Evolutionary conservation across 2,329 filamentous ascomycete species (phyloP).

Genomic region (Verticillium zaregamsianum): DNA sequence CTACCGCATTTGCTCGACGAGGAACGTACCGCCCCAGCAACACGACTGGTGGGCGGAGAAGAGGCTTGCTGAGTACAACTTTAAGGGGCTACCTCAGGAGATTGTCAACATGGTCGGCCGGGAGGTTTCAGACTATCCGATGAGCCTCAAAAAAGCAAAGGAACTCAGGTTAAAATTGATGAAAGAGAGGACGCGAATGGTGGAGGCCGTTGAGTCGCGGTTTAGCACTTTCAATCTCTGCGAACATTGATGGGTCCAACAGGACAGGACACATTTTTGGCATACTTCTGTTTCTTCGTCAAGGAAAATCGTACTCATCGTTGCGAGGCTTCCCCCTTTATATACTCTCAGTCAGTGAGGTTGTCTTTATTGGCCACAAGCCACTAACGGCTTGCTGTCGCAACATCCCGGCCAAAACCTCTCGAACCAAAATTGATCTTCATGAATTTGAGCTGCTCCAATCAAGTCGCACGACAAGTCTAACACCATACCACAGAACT

Average conservation of each 20-base stretch:
- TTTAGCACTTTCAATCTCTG: conserved; percentile 17
- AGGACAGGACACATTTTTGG: no score
- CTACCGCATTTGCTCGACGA: conserved; percentile 35
- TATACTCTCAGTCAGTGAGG: no score
- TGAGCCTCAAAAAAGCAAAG: conserved; percentile 17
- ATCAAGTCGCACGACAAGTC: conserved; percentile 18
- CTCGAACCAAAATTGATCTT: no score
- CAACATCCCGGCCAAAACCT: no score
- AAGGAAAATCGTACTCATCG: no score
- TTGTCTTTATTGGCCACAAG: no score
- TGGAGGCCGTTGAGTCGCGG: conserved; percentile 2
- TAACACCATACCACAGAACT: conserved; percentile 24
- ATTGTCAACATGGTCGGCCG: conserved; percentile 12
- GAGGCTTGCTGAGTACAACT: not conserved
- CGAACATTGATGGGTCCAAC: conserved; percentile 14
- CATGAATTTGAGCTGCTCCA: no score
- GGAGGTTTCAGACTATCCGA: conserved; percentile 17
- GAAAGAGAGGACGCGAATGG: conserved; percentile 17
- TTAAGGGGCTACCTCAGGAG: conserved; percentile 2
- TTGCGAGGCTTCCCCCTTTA: no score
- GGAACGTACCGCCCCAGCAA: conserved; percentile 41
- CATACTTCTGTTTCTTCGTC: no score
- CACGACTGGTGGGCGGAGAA: conserved; percentile 30
- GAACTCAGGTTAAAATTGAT: conserved; percentile 19
- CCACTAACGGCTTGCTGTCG: no score